Conservation (phyloP, 139 green algal species). For the Coelastrella sp. region DNA sequence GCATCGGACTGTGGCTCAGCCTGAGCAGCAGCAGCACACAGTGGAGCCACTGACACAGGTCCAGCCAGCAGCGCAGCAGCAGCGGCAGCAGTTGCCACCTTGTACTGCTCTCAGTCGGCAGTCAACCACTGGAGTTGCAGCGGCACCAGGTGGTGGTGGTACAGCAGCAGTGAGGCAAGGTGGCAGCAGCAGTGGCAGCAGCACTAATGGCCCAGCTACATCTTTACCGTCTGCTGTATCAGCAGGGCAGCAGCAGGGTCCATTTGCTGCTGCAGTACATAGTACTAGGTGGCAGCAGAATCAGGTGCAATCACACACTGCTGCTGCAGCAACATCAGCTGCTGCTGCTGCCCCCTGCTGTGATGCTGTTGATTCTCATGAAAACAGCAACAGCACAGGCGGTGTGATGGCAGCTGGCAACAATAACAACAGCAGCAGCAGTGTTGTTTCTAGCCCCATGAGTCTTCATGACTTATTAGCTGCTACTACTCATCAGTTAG, state of each 20-base stretch:
- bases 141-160: background rate
- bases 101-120: too few relatives aligned
- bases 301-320: too few relatives aligned
- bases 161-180: background rate
- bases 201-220: background rate
- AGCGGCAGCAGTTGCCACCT: background rate
- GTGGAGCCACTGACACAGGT: too few relatives aligned
- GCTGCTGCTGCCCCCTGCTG: too few relatives aligned
- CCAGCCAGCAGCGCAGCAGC: background rate
- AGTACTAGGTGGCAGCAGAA: too few relatives aligned
- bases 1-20: background rate
- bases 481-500: background rate
- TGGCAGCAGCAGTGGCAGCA: background rate
- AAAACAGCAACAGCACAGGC: too few relatives aligned
- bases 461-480: conserved; percentile 27
- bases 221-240: too few relatives aligned
- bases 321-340: too few relatives aligned
- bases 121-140: background rate
- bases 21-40: background rate
- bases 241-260: background rate
- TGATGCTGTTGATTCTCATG: too few relatives aligned
- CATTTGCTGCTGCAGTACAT: background rate
- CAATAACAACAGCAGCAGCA: conserved; percentile 19
- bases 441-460: background rate
- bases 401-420: background rate